Base-by-base conservation (phyloP, 176 grass and related monocot species). In the Oryza punctata region DNA sequence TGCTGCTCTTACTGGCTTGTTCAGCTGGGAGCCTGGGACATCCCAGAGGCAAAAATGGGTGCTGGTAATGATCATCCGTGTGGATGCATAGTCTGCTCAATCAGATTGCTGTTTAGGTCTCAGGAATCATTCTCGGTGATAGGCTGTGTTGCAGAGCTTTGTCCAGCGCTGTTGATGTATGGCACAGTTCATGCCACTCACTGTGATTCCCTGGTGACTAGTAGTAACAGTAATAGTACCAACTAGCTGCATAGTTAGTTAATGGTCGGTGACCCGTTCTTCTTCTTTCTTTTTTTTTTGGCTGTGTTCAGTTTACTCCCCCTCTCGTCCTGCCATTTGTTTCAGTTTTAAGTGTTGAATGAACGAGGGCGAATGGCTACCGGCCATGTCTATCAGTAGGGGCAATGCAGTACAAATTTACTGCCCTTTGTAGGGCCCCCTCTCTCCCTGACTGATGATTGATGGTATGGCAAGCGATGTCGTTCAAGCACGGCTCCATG, bases 371-470 rank as follows among this genome's bases (percentile, higher is more conserved):
- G 15, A 52, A 52, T 52, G 49, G 5, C 3, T 19, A 52, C 15
- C 7, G 19, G 57, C 21, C 57, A 21, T 23, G 57, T n/a, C 57
- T 35, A 35, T 35, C 33, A 35, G 5, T 35, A 35, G 33, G 33
- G 33, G 33, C 5, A 4, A 6, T 35, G 33, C 0, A 35, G 33
- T 35, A 35, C 33, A 35, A 35, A 35, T 35, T 38, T 38, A 38
- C 37, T 38, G 37, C 37, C 37, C 7, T 38, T 38, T 38, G 7
- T 38, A 38, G 37, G 37, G 76, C 25, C n/a, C 65, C 40, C 40
- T 67, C 18, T 46, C 25, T 10, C n/a, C 26, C 69, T 47, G 15
- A 21, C 61, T 59, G 47, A 60, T 77, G 73, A 85, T 85, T 85
- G 65, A 77, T 35, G 74, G 83, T 19, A n/a, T 57, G 68, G 65